Base-by-base conservation (phyloP, 2,329 filamentous ascomycete species). In the Podosphaera xanthii region DNA sequence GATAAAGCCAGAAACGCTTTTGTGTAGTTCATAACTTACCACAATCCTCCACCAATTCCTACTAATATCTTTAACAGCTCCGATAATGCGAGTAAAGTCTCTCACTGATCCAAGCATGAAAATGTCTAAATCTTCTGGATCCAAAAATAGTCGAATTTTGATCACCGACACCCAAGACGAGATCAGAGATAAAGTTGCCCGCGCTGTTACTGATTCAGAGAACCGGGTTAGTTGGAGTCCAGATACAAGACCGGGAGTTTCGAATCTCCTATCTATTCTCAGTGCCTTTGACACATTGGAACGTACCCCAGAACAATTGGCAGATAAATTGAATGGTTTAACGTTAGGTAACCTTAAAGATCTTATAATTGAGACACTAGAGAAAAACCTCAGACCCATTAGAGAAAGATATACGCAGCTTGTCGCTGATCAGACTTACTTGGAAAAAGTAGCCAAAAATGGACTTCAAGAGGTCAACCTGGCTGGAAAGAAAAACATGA, bases 111-210 rank as follows among this genome's bases (percentile, higher is more conserved):
- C 92, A 0, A 72, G 70, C 0, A 75, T 79, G 58, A 98, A 98
- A 70, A 98, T 98, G 92, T 95, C 89, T 59, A 98, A 98, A 71
- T 95, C 89, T 0, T 78, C 88, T 65, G 68, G 76, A 0, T 80
- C 86, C 64, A 75, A 78, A 2, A 79, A 78, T 57, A 94, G 88
- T 6, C 79, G 88, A 22, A 94, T 98, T 64, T 73, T 92, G 10
- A 80, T 98, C 61, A 94, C 84, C 1, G 87, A 96, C 65, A 71
- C 75, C 0, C 72, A 78, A 0, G 72, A 77, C 0, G 73, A 76
- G 2, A 90, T 97, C 62, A 71, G 72, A 30, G 71, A 71, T 54
- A 95, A 94, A 69, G 74, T 97, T 63, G 80, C 76, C 63, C 71
- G 73, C 5, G 87, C 92, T 6, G 69, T 88, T 38, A 97, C 92